Evolutionary conservation across 805 yeast species (phyloP).

Genomic region (Candida koratica): DNA sequence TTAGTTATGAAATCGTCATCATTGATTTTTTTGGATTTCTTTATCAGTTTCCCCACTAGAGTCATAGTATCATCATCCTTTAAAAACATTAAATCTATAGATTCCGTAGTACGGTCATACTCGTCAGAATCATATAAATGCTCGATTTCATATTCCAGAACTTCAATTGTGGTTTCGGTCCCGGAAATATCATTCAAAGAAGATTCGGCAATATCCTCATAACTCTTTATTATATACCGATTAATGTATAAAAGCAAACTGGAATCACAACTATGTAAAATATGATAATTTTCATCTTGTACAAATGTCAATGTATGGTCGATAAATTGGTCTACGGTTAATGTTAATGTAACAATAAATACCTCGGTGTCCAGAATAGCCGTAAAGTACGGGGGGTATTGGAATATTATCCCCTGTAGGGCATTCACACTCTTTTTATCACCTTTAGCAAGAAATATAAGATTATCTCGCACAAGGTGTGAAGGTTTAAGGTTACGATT

Average conservation of each 20-base stretch:
- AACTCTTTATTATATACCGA: conserved; percentile 20
- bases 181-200: conserved; percentile 13
- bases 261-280: conserved; percentile 27
- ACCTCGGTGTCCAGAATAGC: conserved; percentile 21
- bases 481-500: conserved; percentile 28
- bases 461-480: conserved; percentile 31
- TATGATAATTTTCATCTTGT: conserved; percentile 28
- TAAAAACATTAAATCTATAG: conserved; percentile 7
- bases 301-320: conserved; percentile 19
- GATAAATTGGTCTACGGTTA: conserved; percentile 23
- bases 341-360: conserved; percentile 29
- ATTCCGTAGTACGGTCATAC: neutral
- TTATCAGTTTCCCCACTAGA: conserved; percentile 4
- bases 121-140: conserved; percentile 6
- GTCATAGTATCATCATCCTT: conserved; percentile 15
- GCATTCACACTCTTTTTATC: conserved; percentile 5
- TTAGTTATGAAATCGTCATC: conserved; percentile 20
- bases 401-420: conserved; percentile 7
- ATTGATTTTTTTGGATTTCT: conserved; percentile 1
- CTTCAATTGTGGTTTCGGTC: conserved; percentile 19
- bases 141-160: conserved; percentile 13
- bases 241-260: conserved; percentile 24
- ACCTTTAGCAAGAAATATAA: conserved; percentile 30
- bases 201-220: conserved; percentile 5
- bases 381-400: conserved; percentile 3